Evolutionary conservation across 1,284 basidiomycete genomes (phyloP), one percentile per base, ranked within the genome.

Genomic region (Cryptococcus sp.): DNA sequence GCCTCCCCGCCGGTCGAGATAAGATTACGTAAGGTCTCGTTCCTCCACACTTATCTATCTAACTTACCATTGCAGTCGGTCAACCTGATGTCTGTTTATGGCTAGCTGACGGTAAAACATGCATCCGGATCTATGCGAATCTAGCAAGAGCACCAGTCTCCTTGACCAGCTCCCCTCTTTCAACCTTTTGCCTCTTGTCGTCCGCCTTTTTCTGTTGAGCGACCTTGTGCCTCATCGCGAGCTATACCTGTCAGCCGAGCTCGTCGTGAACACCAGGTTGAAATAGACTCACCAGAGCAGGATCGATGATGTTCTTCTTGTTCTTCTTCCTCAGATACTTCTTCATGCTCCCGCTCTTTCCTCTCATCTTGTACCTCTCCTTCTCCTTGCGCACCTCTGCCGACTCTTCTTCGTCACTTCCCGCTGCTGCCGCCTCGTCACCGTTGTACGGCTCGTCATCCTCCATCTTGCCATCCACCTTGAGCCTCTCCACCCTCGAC

Each of bases 261-360:
- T 4, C 5, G 10, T 7, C 36, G 36, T 10, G 7, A 16, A 25
- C 12, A 9, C 23, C 16, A 45, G 18, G 22, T 14, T 16, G 11
- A 11, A 18, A 18, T 39, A 3, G 18, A 78, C 84, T 63, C 62
- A 93, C 89, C 48, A 85, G 81, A 42, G 82, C 79, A 23, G 88
- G 87, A 69, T 94, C 90, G 56, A 95, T 81, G 48, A 95, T 87
- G 62, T 95, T 94, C 77, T 92, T 91, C 67, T 87, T 82, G n/a
- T n/a, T 31, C 57, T 71, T 71, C 75, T 91, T 91, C 58, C 86
- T 79, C 51, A 94, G 70, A 62, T 65, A 84, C 75, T 88, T 77
- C 72, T 91, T 93, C 68, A 88, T 71, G 67, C 82, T 86, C 76
- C 87, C 89, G 33, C 82, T 82, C 67, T 84, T 87, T 23, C 88